These are phyloP conservation scores for Neurospora tetraspora DNA, from an alignment of 495 filamentous ascomycete species.

Conservation along the genomic window DNA sequence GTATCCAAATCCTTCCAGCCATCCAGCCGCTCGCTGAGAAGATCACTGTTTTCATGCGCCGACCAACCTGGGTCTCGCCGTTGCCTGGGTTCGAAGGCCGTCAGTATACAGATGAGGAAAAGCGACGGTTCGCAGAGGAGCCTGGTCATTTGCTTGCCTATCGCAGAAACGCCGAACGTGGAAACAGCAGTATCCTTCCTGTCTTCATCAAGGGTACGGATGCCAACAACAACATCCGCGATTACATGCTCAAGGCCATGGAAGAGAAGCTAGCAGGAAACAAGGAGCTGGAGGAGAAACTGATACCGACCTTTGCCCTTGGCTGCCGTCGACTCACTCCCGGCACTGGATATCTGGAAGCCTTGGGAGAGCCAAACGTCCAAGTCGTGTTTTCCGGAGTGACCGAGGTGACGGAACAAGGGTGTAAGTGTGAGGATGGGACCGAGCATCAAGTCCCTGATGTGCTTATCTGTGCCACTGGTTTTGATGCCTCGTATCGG, in stretches of 20 bases:
- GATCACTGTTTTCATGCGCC: conserved; percentile 38
- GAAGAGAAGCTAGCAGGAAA: conserved; percentile 14
- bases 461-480: conserved; percentile 48
- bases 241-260: conserved; percentile 8
- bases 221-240: conserved; percentile 15
- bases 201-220: conserved; percentile 25
- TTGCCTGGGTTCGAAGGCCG: conserved; percentile 29
- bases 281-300: conserved; percentile 22
- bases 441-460: conserved; percentile 20
- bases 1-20: conserved; percentile 42
- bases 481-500: conserved; percentile 42
- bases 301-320: conserved; percentile 48
- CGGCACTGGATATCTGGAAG: conserved; percentile 50
- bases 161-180: conserved; percentile 18
- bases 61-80: conserved; percentile 46
- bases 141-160: conserved; percentile 14
- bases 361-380: conserved; percentile 40
- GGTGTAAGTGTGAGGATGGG: conserved; percentile 27
- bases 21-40: conserved; percentile 36
- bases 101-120: conserved; percentile 19
- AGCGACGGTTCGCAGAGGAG: conserved; percentile 18
- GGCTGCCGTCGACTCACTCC: conserved; percentile 54
- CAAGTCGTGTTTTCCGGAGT: conserved; percentile 24
- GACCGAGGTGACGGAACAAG: conserved; percentile 36
- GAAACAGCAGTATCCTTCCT: conserved; percentile 28